phyloP scores from a whole-genome alignment of 345 rosid genomes.

The Citrus reticulata region DNA sequence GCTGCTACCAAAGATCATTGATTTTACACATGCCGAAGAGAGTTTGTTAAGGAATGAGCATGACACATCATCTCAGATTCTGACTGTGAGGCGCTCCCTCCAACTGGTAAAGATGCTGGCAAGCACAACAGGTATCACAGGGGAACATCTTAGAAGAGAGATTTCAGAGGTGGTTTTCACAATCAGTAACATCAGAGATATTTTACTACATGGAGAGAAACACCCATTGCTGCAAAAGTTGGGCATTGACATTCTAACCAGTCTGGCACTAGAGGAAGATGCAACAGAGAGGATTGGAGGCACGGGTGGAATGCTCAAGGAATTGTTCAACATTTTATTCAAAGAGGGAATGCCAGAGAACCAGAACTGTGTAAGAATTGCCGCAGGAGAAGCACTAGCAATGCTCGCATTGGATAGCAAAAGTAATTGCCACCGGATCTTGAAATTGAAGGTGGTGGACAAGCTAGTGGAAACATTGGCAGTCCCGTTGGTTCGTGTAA shows the following conservation, averaged over 20 bases:
- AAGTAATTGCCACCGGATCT: constrained; percentile 58
- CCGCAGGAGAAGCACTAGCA: constrained; percentile 88
- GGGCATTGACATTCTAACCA: constrained; percentile 65
- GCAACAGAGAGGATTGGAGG: constrained; percentile 81
- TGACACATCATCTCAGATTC: constrained; percentile 46
- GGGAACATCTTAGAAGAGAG: constrained; percentile 67
- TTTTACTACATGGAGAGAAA: constrained; percentile 60
- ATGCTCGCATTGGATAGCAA: constrained; percentile 82
- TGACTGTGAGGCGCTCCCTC: constrained; percentile 66
- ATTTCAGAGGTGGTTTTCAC: constrained; percentile 90
- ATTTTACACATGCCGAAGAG: constrained; percentile 64
- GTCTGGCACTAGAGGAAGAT: constrained; percentile 67
- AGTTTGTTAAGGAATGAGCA: constrained; percentile 43
- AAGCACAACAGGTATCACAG: constrained; percentile 70
- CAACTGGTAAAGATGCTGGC: constrained; percentile 85
- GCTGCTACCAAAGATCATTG: constrained; percentile 76
- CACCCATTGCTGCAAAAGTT: constrained; percentile 68
- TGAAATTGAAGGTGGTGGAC: constrained; percentile 46
- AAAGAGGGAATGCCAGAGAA: constrained; percentile 24
- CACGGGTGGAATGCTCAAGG: constrained; percentile 78
- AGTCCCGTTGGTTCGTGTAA: constrained; percentile 46
- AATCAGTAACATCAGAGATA: constrained; percentile 75
- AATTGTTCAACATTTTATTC: constrained; percentile 71
- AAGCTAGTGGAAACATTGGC: constrained; percentile 57
- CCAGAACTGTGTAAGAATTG: constrained; percentile 49